Percentiles rank a stretch among this genome's conserved stretches.
phyloP scores from a whole-genome alignment of 2,329 filamentous ascomycete species.

The Neofusicoccum laricinum region DNA sequence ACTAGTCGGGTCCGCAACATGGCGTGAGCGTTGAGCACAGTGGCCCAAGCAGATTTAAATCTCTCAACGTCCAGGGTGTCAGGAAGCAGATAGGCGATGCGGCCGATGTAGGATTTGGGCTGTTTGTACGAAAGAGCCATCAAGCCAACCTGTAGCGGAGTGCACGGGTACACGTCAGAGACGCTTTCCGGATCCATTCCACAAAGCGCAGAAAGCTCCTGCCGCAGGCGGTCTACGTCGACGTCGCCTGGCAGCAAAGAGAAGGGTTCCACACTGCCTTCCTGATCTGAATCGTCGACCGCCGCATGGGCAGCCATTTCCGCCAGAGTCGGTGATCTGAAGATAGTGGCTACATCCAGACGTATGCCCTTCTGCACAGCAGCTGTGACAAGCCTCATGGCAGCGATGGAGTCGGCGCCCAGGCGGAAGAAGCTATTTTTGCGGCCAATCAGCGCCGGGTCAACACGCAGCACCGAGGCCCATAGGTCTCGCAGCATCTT shows the following conservation, averaged over 20 bases:
- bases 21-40: conserved; percentile 26
- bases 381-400: conserved; percentile 26
- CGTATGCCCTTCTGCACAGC: background rate
- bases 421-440: conserved; percentile 27
- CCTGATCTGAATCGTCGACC: background rate
- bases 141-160: conserved; percentile 40
- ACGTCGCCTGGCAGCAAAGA: background rate
- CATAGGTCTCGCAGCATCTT: background rate
- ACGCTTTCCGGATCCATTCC: conserved; percentile 24
- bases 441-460: background rate
- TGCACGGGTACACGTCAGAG: conserved; percentile 42
- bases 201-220: conserved; percentile 37
- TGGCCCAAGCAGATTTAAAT: conserved; percentile 37
- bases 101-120: conserved; percentile 37
- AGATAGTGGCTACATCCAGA: background rate
- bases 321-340: background rate
- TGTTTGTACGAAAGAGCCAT: conserved; percentile 40
- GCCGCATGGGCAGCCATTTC: background rate
- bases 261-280: background rate
- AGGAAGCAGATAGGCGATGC: conserved; percentile 32
- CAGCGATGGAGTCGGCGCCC: conserved; percentile 34
- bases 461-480: background rate
- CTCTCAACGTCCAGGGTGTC: conserved; percentile 22
- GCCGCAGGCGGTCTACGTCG: conserved; percentile 15
- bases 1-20: conserved; percentile 40